Evolutionary conservation across 1,139 yeast genomes (phyloP), one percentile per base, ranked within the genome.

Genomic region (Yamadazyma dushanensis): DNA sequence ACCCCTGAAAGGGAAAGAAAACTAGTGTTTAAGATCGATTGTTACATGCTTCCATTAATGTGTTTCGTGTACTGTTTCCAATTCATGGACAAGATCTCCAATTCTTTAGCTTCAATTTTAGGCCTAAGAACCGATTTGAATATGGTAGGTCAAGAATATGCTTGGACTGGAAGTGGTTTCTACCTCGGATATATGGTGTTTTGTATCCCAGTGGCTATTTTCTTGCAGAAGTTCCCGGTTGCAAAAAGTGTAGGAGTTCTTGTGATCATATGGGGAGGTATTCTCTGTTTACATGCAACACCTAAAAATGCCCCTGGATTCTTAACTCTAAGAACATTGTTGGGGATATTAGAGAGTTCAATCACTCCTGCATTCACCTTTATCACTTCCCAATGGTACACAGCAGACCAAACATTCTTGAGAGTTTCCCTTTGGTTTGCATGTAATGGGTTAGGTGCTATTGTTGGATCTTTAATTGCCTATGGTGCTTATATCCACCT

Each of bases 61-160:
- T 71, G 80, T 49, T 41, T 74, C 11, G 54, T 80, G 14, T 78
- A 78, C 51, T 70, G 79, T 13, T 61, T 72, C 29, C 88, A 82
- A 54, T 78, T 73, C 40, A 77, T 82, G 80, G 89, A 82, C 55
- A 83, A 83, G 50, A 57, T 70, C 11, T 61, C 85, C 6, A 76
- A 70, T 25, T 64, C 80, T 13, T 73, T 71, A 40, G 85, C 86
- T 5, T 70, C 86, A 1, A 70, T 82, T 36, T 66, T 80, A 63
- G 86, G 86, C 1, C 62, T 81, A 25, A 57, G 73, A 43, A 53
- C 50, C 3, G 77, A 69, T 39, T 57, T 75, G 39, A 44, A 67
- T 6, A 75, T 78, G 83, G 51, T 47, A 11, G 80, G 80, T 19
- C 56, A 64, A 33, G 64, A 63, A 58, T 78, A 78, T 50, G 61